These are phyloP conservation scores for Emmonsiellopsis sp. DNA, from an alignment of 2,329 filamentous ascomycete species.

Conservation along the genomic window DNA sequence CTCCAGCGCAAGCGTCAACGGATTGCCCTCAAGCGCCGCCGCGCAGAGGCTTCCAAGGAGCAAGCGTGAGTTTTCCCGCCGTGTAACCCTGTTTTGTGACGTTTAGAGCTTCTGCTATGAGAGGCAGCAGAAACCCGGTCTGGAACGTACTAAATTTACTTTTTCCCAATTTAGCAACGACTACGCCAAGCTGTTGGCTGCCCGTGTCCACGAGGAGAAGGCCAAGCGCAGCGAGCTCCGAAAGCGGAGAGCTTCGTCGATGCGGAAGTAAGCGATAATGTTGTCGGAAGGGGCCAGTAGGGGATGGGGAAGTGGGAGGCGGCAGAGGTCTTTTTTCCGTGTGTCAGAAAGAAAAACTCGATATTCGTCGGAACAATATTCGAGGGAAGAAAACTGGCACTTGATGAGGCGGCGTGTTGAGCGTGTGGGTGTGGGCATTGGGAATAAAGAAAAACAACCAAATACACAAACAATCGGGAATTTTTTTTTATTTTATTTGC, in stretches of 20 bases:
- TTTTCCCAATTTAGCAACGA: conserved; percentile 58
- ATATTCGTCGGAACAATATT: not conserved
- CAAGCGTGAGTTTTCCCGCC: conserved; percentile 68
- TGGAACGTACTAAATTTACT: conserved; percentile 26
- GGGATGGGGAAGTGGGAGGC: not conserved
- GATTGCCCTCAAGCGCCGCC: conserved; percentile 95
- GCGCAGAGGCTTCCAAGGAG: conserved; percentile 94
- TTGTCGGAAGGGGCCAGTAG: not conserved
- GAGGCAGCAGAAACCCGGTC: not conserved
- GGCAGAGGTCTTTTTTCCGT: conserved; percentile 2
- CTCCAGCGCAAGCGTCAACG: conserved; percentile 99
- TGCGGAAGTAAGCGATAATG: conserved; percentile 59
- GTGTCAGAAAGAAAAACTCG: conserved; percentile 1
- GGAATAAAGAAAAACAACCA: not conserved
- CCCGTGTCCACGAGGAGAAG: conserved; percentile 96
- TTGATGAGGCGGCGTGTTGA: conserved; percentile 1
- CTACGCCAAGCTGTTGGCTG: conserved; percentile 91
- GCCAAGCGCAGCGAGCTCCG: conserved; percentile 83
- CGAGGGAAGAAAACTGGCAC: not conserved
- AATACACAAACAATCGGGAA: conserved; percentile 3
- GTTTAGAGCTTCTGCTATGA: not conserved
- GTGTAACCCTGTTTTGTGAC: not conserved
- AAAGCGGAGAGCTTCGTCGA: conserved; percentile 94
- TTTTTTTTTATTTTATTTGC: not conserved
- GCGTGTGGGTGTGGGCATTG: not conserved